Percentiles rank a stretch among this genome's conserved stretches.
Evolutionary conservation across 306 rosid species (phyloP).

Genomic region (Quercus gilva): DNA sequence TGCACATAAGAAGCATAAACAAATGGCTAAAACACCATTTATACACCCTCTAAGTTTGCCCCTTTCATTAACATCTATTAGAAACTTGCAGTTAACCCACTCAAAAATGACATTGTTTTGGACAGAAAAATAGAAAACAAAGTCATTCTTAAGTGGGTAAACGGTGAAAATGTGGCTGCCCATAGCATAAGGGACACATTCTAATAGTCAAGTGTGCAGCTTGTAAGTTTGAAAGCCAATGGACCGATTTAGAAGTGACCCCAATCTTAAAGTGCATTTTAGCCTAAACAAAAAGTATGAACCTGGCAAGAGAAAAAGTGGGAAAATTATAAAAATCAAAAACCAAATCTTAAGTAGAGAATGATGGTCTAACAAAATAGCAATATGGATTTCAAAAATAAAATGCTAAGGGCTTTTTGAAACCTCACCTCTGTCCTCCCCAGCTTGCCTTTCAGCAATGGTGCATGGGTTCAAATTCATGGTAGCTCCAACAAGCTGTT

Average conservation of each 20-base stretch:
- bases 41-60: too few species aligned
- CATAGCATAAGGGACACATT: too few species aligned
- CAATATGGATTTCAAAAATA: not conserved
- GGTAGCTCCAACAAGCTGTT: slow-evolving; percentile 21
- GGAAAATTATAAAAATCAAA: not conserved
- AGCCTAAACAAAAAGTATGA: not conserved
- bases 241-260: too few species aligned
- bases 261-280: too few species aligned
- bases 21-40: not conserved
- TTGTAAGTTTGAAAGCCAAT: too few species aligned
- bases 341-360: not conserved
- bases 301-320: not conserved
- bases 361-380: not conserved
- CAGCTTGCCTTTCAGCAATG: slow-evolving; percentile 4
- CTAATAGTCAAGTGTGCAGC: too few species aligned
- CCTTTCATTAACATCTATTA: too few species aligned
- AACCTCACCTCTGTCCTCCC: slow-evolving; percentile 28
- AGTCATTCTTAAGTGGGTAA: too few species aligned
- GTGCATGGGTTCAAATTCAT: not conserved
- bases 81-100: too few species aligned
- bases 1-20: not conserved
- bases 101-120: not conserved
- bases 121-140: not conserved
- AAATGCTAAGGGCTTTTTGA: slow-evolving; percentile 1
- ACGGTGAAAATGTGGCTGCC: too few species aligned